These are phyloP conservation scores for Limnomonas spitsbergensis DNA, from an alignment of 139 green algal genomes.

Conservation along the genomic window DNA sequence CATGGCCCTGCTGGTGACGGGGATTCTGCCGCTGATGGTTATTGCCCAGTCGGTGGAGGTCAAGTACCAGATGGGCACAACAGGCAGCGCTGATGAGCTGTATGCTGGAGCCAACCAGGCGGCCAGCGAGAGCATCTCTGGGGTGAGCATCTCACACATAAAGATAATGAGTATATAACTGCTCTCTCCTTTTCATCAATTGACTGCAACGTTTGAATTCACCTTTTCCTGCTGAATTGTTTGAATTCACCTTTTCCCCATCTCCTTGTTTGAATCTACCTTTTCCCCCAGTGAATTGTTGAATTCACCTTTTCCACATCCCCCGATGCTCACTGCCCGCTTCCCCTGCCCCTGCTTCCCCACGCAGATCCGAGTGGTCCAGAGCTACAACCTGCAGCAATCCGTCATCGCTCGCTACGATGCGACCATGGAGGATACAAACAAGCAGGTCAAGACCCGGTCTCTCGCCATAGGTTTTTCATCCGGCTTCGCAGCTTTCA, in stretches of 20 bases:
- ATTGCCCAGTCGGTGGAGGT: constrained; percentile 30
- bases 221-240: too few relatives aligned
- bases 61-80: constrained; percentile 53
- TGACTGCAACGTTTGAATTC: too few relatives aligned
- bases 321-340: too few relatives aligned
- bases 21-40: constrained; percentile 62
- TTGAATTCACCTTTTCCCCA: too few relatives aligned
- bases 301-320: too few relatives aligned
- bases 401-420: constrained; percentile 14
- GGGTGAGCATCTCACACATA: constrained; percentile 67
- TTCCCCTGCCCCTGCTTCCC: too few relatives aligned
- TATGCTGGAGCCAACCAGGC: constrained; percentile 68
- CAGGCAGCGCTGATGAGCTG: constrained; percentile 37
- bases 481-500: constrained; percentile 35
- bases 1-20: constrained; percentile 74
- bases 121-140: constrained; percentile 64
- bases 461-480: constrained; percentile 21
- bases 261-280: too few relatives aligned
- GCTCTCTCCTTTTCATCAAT: too few relatives aligned
- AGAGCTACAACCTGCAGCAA: constrained; percentile 69
- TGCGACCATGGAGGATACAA: background rate
- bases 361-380: constrained; percentile 32
- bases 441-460: background rate
- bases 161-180: too few relatives aligned
- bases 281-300: too few relatives aligned